Evolutionary conservation across 371 early-diverging fungal genomes (phyloP), one percentile per base, ranked within the genome.

Genomic region (Paraphysoderma sedebokerense): DNA sequence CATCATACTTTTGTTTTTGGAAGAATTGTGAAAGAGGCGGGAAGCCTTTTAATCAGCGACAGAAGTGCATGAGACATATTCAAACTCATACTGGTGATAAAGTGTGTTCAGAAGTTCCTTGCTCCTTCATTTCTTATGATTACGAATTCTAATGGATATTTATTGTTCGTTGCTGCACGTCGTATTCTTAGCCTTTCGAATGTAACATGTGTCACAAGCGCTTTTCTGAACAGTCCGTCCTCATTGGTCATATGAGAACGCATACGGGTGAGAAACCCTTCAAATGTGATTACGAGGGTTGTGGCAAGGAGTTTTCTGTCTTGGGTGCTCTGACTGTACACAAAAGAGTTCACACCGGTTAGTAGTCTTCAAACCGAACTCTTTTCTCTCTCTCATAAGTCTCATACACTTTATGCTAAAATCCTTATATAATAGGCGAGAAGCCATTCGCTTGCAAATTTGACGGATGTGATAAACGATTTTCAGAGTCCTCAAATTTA

Each of bases 211-310:
- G 91, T 55, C 65, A 67, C 38, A 80, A 80, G 59, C 63, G 84
- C n/a, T 90, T 88, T 58, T 76, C 84, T 11, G 87, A 87, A 51
- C 66, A 77, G 5, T 77, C 71, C 41, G 75, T 81, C 46, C 79
- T 88, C 77, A 70, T 75, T n/a, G 82, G 81, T 49, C 86, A 85
- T 50, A 70, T 77, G 73, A 65, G 82, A 20, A 78, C 74, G 0
- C 90, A 90, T 51, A 87, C 87, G 1, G 89, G 88, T 15, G 87
- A 85, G 59, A 81, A 74, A 45, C 92, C 92, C 0, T 88, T 73
- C 61, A 72, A 70, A 46, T 90, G 91, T 54, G 69, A 70, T 15
- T 64, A 73, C 32, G 54, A 53, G 5, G 67, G 69, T 13, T 89
- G 89, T 55, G 55, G 61, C 19, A 80, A 81, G 45, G 58, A 70